A percentile compares a stretch with the other conserved stretches of the same genome.
Conservation (phyloP, 805 yeast species). For the Ogataea corticis region DNA sequence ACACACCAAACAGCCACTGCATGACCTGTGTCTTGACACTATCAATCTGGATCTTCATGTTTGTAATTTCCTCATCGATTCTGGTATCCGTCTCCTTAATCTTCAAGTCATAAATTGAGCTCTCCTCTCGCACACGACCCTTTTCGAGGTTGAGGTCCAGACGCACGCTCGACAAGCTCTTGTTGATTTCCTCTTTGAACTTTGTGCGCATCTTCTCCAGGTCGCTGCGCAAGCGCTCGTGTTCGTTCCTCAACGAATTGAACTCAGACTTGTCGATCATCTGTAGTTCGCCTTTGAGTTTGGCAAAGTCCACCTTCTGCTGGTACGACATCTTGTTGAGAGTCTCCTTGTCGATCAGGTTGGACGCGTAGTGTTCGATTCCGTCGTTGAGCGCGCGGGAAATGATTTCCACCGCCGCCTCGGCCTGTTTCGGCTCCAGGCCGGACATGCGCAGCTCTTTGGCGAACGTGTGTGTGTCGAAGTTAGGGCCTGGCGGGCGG, state of each 20-base stretch:
- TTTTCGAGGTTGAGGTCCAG: conserved; percentile 90
- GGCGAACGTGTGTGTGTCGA: conserved; percentile 77
- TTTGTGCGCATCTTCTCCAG: conserved; percentile 82
- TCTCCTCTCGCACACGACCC: conserved; percentile 93
- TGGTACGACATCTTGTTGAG: conserved; percentile 85
- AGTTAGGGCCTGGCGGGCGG: conserved; percentile 36
- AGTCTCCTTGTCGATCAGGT: conserved; percentile 82
- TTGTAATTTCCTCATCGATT: conserved; percentile 92
- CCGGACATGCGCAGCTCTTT: conserved; percentile 63
- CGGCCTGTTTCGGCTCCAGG: conserved; percentile 74
- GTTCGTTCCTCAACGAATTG: conserved; percentile 78
- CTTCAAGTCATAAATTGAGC: conserved; percentile 87
- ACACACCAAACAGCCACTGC: conserved; percentile 98
- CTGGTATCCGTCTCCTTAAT: conserved; percentile 93
- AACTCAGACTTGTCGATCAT: conserved; percentile 86
- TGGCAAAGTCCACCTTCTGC: conserved; percentile 95
- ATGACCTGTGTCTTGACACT: conserved; percentile 93
- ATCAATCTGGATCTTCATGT: conserved; percentile 93
- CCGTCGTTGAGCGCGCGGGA: conserved; percentile 79
- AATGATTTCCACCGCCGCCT: conserved; percentile 73
- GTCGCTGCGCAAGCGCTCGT: conserved; percentile 80
- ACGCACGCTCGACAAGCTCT: conserved; percentile 85
- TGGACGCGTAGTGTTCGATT: conserved; percentile 67
- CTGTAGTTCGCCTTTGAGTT: conserved; percentile 87
- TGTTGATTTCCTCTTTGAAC: conserved; percentile 88